Evolutionary conservation across 805 yeast genomes (phyloP), one percentile per base, ranked within the genome.

Genomic region (Lipomyces spencermartinsiae): DNA sequence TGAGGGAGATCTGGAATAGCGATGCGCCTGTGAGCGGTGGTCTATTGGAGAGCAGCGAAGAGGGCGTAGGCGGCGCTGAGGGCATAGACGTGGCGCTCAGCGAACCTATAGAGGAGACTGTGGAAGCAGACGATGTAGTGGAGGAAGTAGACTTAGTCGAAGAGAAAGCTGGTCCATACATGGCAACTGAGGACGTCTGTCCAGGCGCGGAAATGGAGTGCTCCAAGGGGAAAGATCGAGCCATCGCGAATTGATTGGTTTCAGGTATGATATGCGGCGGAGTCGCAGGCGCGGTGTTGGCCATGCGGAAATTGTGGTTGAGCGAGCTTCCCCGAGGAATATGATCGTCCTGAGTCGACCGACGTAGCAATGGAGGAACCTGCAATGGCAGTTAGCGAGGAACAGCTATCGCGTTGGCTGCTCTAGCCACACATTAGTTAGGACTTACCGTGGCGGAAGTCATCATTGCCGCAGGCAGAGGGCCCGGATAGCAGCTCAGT

Each of bases 1-100:
- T 43, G 56, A 65, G 57, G 62, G 77, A 74, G 51, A 71, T 70
- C 58, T 74, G 76, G 69, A 68, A 76, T 9, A 76, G 70, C 39
- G 78, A 76, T 14, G 67, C 62, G 35, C 69, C 63, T 9, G 69
- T 39, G 9, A 64, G 43, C 4, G 76, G 74, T 7, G 74, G 71
- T 29, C 68, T 37, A 54, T 73, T 73, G 29, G 71, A 71, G 19
- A 64, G 67, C 43, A 70, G 57, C 4, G 64, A 8, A 8, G 64
- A 37, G 8, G 64, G 59, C n/a, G 59, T 61, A 3, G 62, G 62
- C 10, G 62, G 57, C 39, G 49, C 49, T 9, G 43, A 57, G 16
- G 59, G 14, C 25, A 12, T 19, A 16, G 58, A 8, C n/a, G 58
- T 19, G 14, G 64, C 63, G 8, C 54, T 59, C 25, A 53, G 59